A percentile compares a stretch with the other conserved stretches of the same genome.
phyloP scores from a whole-genome alignment of 1,284 basidiomycete species.

The Athelia psychrophila region DNA sequence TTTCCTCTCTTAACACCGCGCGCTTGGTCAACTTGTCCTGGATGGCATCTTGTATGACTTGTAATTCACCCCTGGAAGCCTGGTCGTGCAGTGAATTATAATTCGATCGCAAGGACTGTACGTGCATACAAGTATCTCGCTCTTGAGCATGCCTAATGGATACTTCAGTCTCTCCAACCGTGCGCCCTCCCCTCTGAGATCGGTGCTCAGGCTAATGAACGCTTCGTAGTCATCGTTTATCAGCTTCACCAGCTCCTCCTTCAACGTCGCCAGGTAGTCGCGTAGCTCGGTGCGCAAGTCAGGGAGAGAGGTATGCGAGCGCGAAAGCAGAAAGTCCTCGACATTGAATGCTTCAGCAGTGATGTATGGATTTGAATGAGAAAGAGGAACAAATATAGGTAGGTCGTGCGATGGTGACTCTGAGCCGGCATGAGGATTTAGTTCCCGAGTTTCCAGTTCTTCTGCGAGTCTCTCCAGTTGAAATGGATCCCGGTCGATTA shows the following conservation, averaged over 20 bases:
- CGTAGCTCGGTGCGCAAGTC: slow-evolving; percentile 87
- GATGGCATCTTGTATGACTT: slow-evolving; percentile 68
- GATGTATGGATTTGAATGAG: slow-evolving; percentile 76
- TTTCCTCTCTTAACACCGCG: slow-evolving; percentile 76
- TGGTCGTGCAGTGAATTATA: slow-evolving; percentile 21
- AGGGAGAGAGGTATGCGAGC: slow-evolving; percentile 82
- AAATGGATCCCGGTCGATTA: slow-evolving; percentile 48
- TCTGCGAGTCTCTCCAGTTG: slow-evolving; percentile 71
- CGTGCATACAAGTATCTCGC: slow-evolving; percentile 64
- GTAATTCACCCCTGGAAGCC: slow-evolving; percentile 65
- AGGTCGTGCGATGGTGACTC: slow-evolving; percentile 45
- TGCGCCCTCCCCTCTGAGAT: slow-evolving; percentile 79
- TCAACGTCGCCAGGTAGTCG: slow-evolving; percentile 79
- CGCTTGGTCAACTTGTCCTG: slow-evolving; percentile 76
- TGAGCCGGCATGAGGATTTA: slow-evolving; percentile 19
- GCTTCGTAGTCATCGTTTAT: slow-evolving; percentile 99
- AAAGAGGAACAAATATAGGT: slow-evolving; percentile 74
- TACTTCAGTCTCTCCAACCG: slow-evolving; percentile 64
- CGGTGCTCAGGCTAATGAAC: slow-evolving; percentile 93
- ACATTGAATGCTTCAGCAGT: slow-evolving; percentile 71
- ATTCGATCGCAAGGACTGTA: neutral
- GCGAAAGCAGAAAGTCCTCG: slow-evolving; percentile 86
- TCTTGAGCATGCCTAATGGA: slow-evolving; percentile 64
- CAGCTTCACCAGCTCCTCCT: slow-evolving; percentile 90
- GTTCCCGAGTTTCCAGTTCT: slow-evolving; percentile 63